A percentile compares a stretch with the other conserved stretches of the same genome.
Conservation (phyloP, 2,329 filamentous ascomycete species). For the Fusarium tjaetaba region DNA sequence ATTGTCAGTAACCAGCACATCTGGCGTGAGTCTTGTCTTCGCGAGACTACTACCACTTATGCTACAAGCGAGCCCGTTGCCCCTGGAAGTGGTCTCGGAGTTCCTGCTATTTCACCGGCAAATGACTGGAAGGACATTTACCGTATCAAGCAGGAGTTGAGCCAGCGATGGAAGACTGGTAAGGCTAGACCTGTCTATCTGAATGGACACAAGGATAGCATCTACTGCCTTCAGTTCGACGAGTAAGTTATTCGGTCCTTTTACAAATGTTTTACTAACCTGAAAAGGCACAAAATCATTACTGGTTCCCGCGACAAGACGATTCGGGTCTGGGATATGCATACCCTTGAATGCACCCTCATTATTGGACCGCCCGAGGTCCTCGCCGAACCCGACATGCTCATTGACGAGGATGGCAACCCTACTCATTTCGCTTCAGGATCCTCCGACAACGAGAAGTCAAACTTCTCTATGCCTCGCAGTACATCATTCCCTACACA, state of each 20-base stretch:
- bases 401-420: conserved; percentile 62
- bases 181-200: conserved; percentile 86
- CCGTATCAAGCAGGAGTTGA: conserved; percentile 77
- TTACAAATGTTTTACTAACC: conserved; percentile 46
- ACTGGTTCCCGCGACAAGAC: conserved; percentile 96
- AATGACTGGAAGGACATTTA: conserved; percentile 92
- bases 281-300: conserved; percentile 84
- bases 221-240: conserved; percentile 98
- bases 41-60: conserved; percentile 69
- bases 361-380: conserved; percentile 84
- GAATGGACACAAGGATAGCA: conserved; percentile 92
- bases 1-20: conserved; percentile 65
- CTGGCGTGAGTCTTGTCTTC: conserved; percentile 71
- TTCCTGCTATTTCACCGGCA: conserved; percentile 64
- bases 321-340: conserved; percentile 95
- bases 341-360: conserved; percentile 83
- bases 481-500: conserved; percentile 70
- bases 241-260: conserved; percentile 69
- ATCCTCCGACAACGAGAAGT: conserved; percentile 58
- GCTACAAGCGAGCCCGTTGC: conserved; percentile 64
- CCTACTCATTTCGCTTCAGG: conserved; percentile 66
- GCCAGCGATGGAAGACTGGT: conserved; percentile 81
- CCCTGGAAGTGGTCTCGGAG: conserved; percentile 65
- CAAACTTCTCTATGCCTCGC: conserved; percentile 60
- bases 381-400: conserved; percentile 61